phyloP scores from a whole-genome alignment of 23 red algal genomes.

The Gracilaria gracilis region DNA sequence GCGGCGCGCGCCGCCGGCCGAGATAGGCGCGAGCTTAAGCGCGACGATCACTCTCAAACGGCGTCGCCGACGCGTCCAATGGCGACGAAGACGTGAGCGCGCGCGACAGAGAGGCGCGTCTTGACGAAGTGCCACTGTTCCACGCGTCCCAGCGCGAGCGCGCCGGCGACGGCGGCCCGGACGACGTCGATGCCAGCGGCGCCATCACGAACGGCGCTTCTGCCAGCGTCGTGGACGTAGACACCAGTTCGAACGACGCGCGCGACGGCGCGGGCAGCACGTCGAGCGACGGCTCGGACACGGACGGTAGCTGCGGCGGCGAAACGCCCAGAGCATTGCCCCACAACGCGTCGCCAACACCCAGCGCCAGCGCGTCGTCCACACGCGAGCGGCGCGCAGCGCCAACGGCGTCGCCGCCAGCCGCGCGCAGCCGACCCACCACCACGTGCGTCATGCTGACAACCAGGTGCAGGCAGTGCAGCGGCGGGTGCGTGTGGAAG shows the following conservation, averaged over 20 bases:
- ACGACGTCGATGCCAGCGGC: neutral
- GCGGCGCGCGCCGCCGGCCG: too few species aligned
- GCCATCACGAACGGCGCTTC: neutral
- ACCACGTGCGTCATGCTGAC: conserved; percentile 46
- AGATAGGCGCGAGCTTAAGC: neutral
- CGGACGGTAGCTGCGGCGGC: neutral
- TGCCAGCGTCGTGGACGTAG: neutral
- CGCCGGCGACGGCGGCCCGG: neutral
- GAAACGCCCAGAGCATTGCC: neutral
- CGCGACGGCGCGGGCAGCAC: neutral
- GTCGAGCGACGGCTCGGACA: neutral
- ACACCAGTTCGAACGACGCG: neutral
- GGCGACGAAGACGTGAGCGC: neutral
- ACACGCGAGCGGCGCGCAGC: neutral
- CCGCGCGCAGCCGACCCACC: neutral
- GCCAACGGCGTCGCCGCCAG: neutral
- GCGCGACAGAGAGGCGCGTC: neutral
- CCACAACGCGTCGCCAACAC: neutral
- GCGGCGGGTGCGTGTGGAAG: conserved; percentile 25
- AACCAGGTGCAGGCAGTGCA: conserved; percentile 47
- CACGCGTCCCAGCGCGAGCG: conserved; percentile 30
- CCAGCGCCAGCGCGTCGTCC: neutral
- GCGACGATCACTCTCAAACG: neutral
- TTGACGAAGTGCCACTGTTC: neutral
- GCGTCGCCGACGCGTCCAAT: neutral